Evolutionary conservation across 805 yeast genomes (phyloP).

Genomic region (Monosporozyma aerobia): DNA sequence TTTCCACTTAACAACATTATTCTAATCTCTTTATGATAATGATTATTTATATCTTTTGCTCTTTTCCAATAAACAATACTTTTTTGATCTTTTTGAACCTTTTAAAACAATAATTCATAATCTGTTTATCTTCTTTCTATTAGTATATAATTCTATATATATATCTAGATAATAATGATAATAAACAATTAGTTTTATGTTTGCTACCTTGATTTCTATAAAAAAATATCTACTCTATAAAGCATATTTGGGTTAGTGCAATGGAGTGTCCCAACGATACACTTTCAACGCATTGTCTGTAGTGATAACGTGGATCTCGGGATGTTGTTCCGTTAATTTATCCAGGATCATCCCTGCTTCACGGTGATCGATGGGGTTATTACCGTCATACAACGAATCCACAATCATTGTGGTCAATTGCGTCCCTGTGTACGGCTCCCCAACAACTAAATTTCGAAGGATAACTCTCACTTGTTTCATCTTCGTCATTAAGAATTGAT

Average conservation of each 20-base stretch:
- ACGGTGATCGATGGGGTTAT: constrained; percentile 25
- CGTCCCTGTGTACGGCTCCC: constrained; percentile 24
- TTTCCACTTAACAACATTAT: neutral
- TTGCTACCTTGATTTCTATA: neutral
- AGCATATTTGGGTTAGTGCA: neutral
- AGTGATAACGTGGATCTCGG: constrained; percentile 10
- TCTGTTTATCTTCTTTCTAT: too few relatives aligned
- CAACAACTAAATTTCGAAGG: constrained; percentile 15
- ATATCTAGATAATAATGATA: too few relatives aligned
- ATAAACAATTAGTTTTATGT: too few relatives aligned
- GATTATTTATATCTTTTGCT: neutral
- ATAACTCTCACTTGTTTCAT: constrained; percentile 25
- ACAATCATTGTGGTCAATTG: constrained; percentile 20
- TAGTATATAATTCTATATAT: too few relatives aligned
- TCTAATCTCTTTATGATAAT: neutral
- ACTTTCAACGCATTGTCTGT: constrained; percentile 25
- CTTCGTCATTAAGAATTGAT: constrained; percentile 22
- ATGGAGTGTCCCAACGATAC: constrained; percentile 18
- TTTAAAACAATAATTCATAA: too few relatives aligned
- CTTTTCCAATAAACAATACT: neutral
- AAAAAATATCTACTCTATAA: too few relatives aligned
- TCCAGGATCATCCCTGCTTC: constrained; percentile 22
- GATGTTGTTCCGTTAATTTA: constrained; percentile 13
- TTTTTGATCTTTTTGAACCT: neutral
- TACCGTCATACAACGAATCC: constrained; percentile 26